These are phyloP conservation scores for Acer saccharum DNA, from an alignment of 345 rosid genomes.

Conservation along the genomic window DNA sequence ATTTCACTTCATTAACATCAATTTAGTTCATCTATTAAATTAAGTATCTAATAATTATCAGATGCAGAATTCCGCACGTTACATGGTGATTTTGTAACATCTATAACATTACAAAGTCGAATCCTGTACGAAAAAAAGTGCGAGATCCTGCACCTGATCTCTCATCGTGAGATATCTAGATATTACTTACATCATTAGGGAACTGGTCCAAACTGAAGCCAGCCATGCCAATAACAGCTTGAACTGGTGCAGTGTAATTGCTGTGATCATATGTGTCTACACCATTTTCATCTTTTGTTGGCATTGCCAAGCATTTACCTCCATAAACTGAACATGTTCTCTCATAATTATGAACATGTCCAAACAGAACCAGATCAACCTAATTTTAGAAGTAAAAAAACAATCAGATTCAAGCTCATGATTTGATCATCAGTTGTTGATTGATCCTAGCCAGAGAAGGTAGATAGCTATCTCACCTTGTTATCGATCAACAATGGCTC, in stretches of 20 bases:
- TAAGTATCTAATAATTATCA: no score
- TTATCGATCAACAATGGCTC: constrained; percentile 52
- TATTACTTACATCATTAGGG: constrained; percentile 25
- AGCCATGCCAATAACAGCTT: constrained; percentile 68
- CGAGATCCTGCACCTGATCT: no score
- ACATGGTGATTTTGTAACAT: no score
- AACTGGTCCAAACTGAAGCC: constrained; percentile 53
- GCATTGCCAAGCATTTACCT: constrained; percentile 47
- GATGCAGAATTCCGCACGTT: neutral
- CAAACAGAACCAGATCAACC: constrained; percentile 62
- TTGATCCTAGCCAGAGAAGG: no score
- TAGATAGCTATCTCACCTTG: constrained; percentile 31
- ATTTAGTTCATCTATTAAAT: no score
- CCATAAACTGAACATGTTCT: constrained; percentile 57
- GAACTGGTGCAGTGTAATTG: constrained; percentile 63
- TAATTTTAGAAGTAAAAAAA: neutral
- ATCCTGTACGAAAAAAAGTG: no score
- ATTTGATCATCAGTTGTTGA: no score
- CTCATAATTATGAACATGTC: constrained; percentile 76
- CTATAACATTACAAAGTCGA: no score
- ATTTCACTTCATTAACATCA: no score
- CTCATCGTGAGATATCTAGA: no score
- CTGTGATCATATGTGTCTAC: constrained; percentile 55
- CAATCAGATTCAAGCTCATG: no score
- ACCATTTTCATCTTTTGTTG: constrained; percentile 45